phyloP scores from a whole-genome alignment of 768 basidiomycete genomes.

The Trametes punicea region DNA sequence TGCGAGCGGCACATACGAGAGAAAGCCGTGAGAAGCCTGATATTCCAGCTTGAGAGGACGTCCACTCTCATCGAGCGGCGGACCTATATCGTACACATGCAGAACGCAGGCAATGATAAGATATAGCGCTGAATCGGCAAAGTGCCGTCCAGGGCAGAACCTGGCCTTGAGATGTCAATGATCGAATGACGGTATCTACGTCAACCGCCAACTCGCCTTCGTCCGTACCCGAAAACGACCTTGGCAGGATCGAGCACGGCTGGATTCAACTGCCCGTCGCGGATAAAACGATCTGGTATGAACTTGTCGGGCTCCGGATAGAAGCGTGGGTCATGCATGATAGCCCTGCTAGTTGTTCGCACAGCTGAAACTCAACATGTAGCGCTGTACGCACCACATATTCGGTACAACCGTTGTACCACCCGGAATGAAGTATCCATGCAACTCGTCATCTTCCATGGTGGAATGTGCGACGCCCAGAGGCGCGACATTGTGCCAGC shows the following conservation, averaged over 20 bases:
- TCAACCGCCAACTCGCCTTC: constrained; percentile 12
- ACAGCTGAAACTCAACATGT: neutral
- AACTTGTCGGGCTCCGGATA: constrained; percentile 18
- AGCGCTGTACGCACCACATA: constrained; percentile 19
- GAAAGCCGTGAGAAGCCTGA: neutral
- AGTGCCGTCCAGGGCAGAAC: constrained; percentile 12
- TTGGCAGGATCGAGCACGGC: constrained; percentile 30
- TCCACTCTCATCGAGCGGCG: neutral
- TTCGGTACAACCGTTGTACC: constrained; percentile 24
- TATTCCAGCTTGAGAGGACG: neutral
- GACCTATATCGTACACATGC: constrained; percentile 1
- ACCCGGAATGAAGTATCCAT: constrained; percentile 22
- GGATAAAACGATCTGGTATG: constrained; percentile 8
- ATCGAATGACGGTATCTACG: too few relatives aligned
- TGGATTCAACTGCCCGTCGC: neutral
- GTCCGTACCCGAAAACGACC: constrained; percentile 25
- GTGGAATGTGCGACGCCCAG: constrained; percentile 27
- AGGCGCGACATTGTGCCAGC: constrained; percentile 12
- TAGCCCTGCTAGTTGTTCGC: neutral
- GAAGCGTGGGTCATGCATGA: constrained; percentile 8
- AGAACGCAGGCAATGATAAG: constrained; percentile 1
- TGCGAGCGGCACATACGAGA: neutral
- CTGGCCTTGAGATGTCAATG: too few relatives aligned
- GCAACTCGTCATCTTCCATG: constrained; percentile 23
- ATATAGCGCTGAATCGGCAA: constrained; percentile 4